phyloP scores from a whole-genome alignment of 169 alveolate genomes.

The Plasmodium billcollinsi region DNA sequence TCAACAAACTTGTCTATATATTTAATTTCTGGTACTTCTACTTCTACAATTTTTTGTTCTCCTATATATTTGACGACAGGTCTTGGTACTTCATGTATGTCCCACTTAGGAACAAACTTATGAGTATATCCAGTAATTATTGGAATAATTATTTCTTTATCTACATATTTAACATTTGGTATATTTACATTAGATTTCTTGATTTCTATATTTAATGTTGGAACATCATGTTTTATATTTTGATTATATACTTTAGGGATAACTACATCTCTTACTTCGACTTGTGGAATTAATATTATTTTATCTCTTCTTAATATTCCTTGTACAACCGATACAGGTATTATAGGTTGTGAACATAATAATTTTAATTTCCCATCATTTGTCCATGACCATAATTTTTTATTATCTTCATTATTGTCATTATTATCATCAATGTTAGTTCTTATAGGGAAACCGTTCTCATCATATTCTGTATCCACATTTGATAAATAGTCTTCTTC shows the following conservation, averaged over 20 bases:
- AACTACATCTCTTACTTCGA: constrained; percentile 88
- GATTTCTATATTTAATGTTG: constrained; percentile 85
- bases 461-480: constrained; percentile 45
- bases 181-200: constrained; percentile 84
- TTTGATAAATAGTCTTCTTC: constrained; percentile 25
- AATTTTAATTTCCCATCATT: constrained; percentile 82
- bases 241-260: constrained; percentile 89
- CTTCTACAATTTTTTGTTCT: constrained; percentile 87
- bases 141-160: constrained; percentile 87
- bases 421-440: background rate
- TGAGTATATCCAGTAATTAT: constrained; percentile 89
- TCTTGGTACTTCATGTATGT: constrained; percentile 89
- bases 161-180: constrained; percentile 87
- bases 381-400: constrained; percentile 89
- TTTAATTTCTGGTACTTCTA: constrained; percentile 89
- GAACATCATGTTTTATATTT: constrained; percentile 89
- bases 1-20: constrained; percentile 89
- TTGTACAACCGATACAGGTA: constrained; percentile 91
- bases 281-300: constrained; percentile 89
- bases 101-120: constrained; percentile 91
- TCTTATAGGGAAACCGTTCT: constrained; percentile 42
- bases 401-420: background rate
- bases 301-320: constrained; percentile 89
- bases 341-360: constrained; percentile 85
- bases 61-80: constrained; percentile 90